Conservation (phyloP, 176 grass and related monocot genomes). For the Triticum timopheevii region DNA sequence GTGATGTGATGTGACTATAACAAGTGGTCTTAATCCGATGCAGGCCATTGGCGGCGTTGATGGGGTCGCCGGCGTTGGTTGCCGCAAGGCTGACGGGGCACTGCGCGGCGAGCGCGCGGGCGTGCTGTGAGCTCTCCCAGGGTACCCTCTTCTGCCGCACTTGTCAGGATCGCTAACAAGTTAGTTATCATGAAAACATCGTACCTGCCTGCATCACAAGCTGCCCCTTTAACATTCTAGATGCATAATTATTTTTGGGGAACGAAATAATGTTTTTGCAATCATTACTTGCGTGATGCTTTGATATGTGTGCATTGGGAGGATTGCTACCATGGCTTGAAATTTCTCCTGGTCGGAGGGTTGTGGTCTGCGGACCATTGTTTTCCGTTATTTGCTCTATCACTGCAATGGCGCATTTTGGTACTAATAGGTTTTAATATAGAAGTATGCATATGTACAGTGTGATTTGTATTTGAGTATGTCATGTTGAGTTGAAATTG, state of each 20-base stretch:
- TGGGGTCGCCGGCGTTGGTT: constrained; percentile 43
- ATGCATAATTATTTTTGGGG: background rate
- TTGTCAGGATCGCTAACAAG: constrained; percentile 99
- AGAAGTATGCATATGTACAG: background rate
- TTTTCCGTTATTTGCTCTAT: background rate
- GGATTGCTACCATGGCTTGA: background rate
- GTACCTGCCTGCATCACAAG: background rate
- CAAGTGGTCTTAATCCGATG: background rate
- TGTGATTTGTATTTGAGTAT: background rate
- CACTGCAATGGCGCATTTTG: background rate
- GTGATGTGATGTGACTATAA: background rate
- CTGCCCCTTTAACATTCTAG: background rate
- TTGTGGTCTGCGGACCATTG: background rate
- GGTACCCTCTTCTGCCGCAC: constrained; percentile 92
- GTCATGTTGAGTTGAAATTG: background rate
- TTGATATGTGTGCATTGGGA: background rate
- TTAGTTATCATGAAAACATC: constrained; percentile 40
- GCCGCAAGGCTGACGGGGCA: constrained; percentile 61
- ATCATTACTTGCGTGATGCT: background rate
- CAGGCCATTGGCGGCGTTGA: constrained; percentile 65
- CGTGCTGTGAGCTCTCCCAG: constrained; percentile 92
- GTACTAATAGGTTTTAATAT: background rate
- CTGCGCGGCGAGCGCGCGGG: constrained; percentile 57
- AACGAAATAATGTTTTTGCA: background rate
- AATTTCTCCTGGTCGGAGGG: background rate